Percentiles rank a stretch among this genome's conserved stretches.
Evolutionary conservation across 1,139 yeast species (phyloP).

Genomic region (Lodderomyces pseudojiufengensis): DNA sequence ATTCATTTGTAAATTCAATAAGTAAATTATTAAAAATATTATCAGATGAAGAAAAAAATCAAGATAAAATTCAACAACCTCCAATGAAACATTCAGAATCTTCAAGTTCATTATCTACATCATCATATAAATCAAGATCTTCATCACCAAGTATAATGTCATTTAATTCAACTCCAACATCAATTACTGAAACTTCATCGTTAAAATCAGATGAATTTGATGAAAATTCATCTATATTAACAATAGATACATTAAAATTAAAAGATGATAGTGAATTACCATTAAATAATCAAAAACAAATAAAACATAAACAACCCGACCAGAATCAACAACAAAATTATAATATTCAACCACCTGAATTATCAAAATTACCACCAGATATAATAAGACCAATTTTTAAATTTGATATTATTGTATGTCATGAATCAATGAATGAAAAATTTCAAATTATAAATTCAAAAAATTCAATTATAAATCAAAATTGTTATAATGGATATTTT

Average conservation of each 20-base stretch:
- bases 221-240: conserved; percentile 16
- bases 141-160: conserved; percentile 45
- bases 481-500: conserved; percentile 1
- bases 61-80: conserved; percentile 1
- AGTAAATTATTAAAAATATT: conserved; percentile 37
- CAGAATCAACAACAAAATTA: conserved; percentile 7
- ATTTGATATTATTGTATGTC: conserved; percentile 46
- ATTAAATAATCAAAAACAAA: conserved; percentile 1
- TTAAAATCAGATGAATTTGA: conserved; percentile 22
- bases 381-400: conserved; percentile 44
- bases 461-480: conserved; percentile 7
- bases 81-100: conserved; percentile 32
- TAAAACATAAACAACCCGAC: no score
- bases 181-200: conserved; percentile 37
- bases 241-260: conserved; percentile 10
- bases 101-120: conserved; percentile 37
- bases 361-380: conserved; percentile 44
- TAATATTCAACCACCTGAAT: conserved; percentile 42
- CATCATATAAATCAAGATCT: conserved; percentile 34
- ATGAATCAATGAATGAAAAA: conserved; percentile 39
- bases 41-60: conserved; percentile 21
- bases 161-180: conserved; percentile 39
- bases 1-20: conserved; percentile 35
- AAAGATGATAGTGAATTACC: background rate
- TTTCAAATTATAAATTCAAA: conserved; percentile 19